Evolutionary conservation across 352 stramenopile genomes (phyloP).

Genomic region (Phytophthora foliorum): DNA sequence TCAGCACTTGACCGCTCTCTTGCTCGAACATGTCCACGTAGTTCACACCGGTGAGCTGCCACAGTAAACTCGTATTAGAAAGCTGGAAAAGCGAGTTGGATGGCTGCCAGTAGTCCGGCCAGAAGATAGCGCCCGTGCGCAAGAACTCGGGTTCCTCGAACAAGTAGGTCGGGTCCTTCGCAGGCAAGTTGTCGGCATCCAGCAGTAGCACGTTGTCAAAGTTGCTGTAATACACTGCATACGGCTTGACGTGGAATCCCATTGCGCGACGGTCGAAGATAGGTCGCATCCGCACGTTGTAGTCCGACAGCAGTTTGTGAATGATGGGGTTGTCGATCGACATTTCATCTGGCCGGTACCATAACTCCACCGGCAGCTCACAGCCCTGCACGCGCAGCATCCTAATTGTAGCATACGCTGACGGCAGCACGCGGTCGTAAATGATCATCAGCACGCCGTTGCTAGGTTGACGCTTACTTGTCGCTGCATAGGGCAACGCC

Average conservation of each 20-base stretch:
- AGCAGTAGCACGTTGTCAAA: conserved; percentile 88
- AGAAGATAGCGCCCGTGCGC: conserved; percentile 84
- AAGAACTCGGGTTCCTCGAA: conserved; percentile 86
- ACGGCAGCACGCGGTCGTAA: conserved; percentile 85
- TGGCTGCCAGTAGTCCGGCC: conserved; percentile 88
- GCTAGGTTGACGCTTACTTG: conserved; percentile 58
- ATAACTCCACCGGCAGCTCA: conserved; percentile 83
- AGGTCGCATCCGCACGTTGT: conserved; percentile 79
- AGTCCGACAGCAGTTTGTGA: conserved; percentile 70
- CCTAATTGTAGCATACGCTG: conserved; percentile 81
- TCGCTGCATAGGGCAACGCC: conserved; percentile 54
- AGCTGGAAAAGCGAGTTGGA: conserved; percentile 87
- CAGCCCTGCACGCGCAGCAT: conserved; percentile 84
- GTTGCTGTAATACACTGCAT: conserved; percentile 88
- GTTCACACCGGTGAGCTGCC: conserved; percentile 76
- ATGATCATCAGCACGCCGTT: conserved; percentile 89
- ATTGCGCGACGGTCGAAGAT: conserved; percentile 83
- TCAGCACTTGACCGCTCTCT: conserved; percentile 88
- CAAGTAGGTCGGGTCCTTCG: conserved; percentile 86
- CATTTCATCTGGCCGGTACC: conserved; percentile 90
- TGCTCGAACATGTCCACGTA: conserved; percentile 90
- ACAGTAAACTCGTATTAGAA: conserved; percentile 77
- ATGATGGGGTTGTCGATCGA: conserved; percentile 85
- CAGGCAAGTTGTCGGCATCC: conserved; percentile 85
- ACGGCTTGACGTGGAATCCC: conserved; percentile 87